Conservation (phyloP, 1,139 yeast genomes). For the Nadsonia starkeyi-henricii region DNA sequence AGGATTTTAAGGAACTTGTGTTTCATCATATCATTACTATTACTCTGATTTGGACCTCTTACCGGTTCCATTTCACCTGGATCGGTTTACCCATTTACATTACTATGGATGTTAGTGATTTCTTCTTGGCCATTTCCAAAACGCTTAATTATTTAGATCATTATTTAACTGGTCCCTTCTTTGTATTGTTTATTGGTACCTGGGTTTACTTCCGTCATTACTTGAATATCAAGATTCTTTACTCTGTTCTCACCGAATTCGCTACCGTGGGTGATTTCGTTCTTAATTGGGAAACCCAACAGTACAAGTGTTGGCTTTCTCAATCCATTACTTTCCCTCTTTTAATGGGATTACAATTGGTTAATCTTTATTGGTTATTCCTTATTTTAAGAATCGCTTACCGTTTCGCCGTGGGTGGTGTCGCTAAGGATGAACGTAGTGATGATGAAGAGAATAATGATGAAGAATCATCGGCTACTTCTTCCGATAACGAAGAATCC, state of each 20-base stretch:
- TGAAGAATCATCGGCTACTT: slow-evolving; percentile 17
- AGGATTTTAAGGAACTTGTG: slow-evolving; percentile 80
- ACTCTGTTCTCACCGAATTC: slow-evolving; percentile 83
- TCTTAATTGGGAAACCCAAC: slow-evolving; percentile 81
- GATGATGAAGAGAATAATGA: slow-evolving; percentile 62
- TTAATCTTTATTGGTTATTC: slow-evolving; percentile 77
- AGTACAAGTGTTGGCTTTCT: slow-evolving; percentile 91
- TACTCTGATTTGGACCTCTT: slow-evolving; percentile 77
- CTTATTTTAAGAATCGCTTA: slow-evolving; percentile 65
- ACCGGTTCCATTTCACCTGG: slow-evolving; percentile 91
- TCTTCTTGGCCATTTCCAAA: slow-evolving; percentile 73
- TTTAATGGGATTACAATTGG: slow-evolving; percentile 67
- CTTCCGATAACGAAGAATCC: slow-evolving; percentile 9
- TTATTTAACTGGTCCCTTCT: slow-evolving; percentile 46
- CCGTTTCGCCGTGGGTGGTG: slow-evolving; percentile 46
- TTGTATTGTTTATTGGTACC: slow-evolving; percentile 46
- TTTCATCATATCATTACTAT: slow-evolving; percentile 90
- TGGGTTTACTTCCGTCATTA: slow-evolving; percentile 91
- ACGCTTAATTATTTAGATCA: slow-evolving; percentile 73
- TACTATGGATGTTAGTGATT: slow-evolving; percentile 93
- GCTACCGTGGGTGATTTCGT: slow-evolving; percentile 68
- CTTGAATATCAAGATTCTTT: slow-evolving; percentile 62
- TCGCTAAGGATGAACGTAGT: slow-evolving; percentile 72
- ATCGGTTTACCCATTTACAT: slow-evolving; percentile 85
- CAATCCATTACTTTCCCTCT: slow-evolving; percentile 76